These are phyloP conservation scores for Toxicodendron radicans DNA, from an alignment of 345 rosid species.

Conservation along the genomic window DNA sequence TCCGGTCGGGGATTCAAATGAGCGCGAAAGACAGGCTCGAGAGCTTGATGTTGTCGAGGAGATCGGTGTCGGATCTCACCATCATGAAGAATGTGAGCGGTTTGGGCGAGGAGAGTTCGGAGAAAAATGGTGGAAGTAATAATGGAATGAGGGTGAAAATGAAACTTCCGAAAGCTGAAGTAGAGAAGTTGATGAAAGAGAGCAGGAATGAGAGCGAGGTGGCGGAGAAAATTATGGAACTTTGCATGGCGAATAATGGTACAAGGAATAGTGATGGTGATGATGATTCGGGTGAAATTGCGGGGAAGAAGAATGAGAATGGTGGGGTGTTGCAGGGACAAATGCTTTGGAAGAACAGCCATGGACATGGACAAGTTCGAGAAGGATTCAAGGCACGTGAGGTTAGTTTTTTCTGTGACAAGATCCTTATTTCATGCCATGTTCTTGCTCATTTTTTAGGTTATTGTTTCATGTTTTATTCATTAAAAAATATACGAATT, in stretches of 20 bases:
- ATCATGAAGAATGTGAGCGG: slow-evolving; percentile 32
- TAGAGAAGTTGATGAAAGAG: slow-evolving; percentile 67
- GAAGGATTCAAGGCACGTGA: slow-evolving; percentile 47
- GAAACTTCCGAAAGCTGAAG: slow-evolving; percentile 65
- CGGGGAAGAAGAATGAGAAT: not conserved
- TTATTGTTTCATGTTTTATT: not conserved
- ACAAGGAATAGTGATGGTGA: not conserved
- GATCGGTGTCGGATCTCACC: slow-evolving; percentile 80
- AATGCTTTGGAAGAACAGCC: slow-evolving; percentile 36
- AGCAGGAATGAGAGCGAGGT: slow-evolving; percentile 58
- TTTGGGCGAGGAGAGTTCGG: slow-evolving; percentile 3
- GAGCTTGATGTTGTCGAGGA: slow-evolving; percentile 69
- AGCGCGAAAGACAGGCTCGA: slow-evolving; percentile 86
- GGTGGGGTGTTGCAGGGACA: slow-evolving; percentile 21
- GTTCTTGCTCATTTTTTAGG: not conserved
- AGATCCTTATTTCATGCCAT: slow-evolving; percentile 23
- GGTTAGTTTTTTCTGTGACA: slow-evolving; percentile 38
- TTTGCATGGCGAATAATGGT: slow-evolving; percentile 36
- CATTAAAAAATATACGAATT: too few species aligned
- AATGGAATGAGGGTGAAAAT: slow-evolving; percentile 53
- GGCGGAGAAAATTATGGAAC: slow-evolving; percentile 64
- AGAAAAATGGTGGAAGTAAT: not conserved
- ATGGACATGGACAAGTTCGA: slow-evolving; percentile 18
- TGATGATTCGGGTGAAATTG: not conserved
- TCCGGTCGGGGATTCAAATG: slow-evolving; percentile 75